phyloP scores from a whole-genome alignment of 2,329 filamentous ascomycete species.

The Aspergillus tanneri region DNA sequence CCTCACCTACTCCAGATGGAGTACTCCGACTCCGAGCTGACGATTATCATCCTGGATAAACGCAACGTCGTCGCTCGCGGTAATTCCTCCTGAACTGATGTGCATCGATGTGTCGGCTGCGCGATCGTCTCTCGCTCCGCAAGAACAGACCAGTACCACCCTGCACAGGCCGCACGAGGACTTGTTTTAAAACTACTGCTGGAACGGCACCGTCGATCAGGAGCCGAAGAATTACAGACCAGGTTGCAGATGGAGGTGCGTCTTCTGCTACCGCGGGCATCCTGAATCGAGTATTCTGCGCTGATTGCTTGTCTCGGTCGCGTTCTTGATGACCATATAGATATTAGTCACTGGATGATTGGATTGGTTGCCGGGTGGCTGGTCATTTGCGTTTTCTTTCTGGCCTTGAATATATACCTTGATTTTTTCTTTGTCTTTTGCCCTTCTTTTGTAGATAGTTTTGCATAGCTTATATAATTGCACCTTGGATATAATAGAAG shows the following conservation, averaged over 20 bases:
- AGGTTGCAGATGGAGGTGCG: background rate
- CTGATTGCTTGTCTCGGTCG: slow-evolving; percentile 1
- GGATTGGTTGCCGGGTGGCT: background rate
- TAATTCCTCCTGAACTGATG: slow-evolving; percentile 72
- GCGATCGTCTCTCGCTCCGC: slow-evolving; percentile 78
- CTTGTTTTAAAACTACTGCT: slow-evolving; percentile 87
- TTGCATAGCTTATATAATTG: too few relatives aligned
- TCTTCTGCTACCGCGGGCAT: slow-evolving; percentile 3
- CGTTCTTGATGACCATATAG: slow-evolving; percentile 9
- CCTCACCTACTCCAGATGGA: slow-evolving; percentile 73
- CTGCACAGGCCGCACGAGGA: slow-evolving; percentile 70
- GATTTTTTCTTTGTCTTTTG: too few relatives aligned
- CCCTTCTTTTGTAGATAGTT: background rate
- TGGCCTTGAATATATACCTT: background rate
- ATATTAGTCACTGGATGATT: background rate
- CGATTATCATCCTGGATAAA: too few relatives aligned
- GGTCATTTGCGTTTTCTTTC: background rate
- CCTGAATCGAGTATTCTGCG: slow-evolving; percentile 7
- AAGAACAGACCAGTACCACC: slow-evolving; percentile 62
- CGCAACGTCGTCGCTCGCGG: slow-evolving; percentile 77
- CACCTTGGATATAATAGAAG: too few relatives aligned
- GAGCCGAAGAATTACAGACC: slow-evolving; percentile 12
- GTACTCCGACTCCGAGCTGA: slow-evolving; percentile 63
- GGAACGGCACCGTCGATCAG: slow-evolving; percentile 62
- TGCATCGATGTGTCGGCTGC: slow-evolving; percentile 83